Evolutionary conservation across 495 filamentous ascomycete species (phyloP), one percentile per base, ranked within the genome.

Genomic region (Hypomontagnella submonticulosa): DNA sequence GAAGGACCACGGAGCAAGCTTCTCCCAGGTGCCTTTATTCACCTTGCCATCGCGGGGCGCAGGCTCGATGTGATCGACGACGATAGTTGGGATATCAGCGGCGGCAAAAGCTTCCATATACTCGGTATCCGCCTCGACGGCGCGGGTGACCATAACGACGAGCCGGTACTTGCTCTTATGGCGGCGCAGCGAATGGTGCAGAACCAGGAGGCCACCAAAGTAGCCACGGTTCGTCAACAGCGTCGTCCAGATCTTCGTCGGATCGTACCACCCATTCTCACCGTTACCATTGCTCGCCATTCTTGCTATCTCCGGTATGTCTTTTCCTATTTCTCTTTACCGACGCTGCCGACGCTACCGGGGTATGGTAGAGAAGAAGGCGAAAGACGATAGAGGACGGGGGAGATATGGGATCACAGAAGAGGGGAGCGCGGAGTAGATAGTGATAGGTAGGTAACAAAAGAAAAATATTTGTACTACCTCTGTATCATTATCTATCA

Each of bases 1-100:
- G 43, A 78, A 77, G 0, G 70, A 72, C 76, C 76, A 78, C 19
- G 76, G 76, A 6, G 76, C 76, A 15, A 78, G 69, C 69, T 78
- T 78, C 71, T 77, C 75, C 76, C 76, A 78, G 11, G 75, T 77
- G 4, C 75, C 76, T 63, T 76, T 76, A 48, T 73, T 76, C 41
- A 76, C 55, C 61, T 78, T 77, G 49, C 75, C 73, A 41, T 78
- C 72, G 23, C 73, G 67, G n/a, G 69, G 71, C 13, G 72, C 62
- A 5, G 76, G 76, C 62, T 78, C 73, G 56, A 77, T 78, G 61
- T 72, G 69, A 43, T 75, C 69, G 44, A 78, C 74, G 46, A 77
- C 69, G 27, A 78, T 78, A 20, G 76, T 78, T n/a, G 70, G 67
- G 30, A 78, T 76, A 32, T 67, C 73, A 18, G 75, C 76, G n/a